These are phyloP conservation scores for Daldinia sp. DNA, from an alignment of 2,329 filamentous ascomycete genomes.

Conservation along the genomic window DNA sequence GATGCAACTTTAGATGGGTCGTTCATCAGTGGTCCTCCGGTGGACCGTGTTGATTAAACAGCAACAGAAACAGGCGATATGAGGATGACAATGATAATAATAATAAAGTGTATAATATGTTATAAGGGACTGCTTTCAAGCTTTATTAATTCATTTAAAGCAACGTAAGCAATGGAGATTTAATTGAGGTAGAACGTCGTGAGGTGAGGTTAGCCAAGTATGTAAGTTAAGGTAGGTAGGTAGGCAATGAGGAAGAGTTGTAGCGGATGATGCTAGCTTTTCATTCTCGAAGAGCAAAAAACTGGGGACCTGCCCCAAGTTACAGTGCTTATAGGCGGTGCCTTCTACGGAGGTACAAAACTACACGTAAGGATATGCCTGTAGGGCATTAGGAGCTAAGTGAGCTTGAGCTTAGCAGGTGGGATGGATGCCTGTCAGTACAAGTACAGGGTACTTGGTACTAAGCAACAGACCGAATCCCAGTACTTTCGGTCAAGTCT, in stretches of 20 bases:
- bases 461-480: constrained; percentile 10
- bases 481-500: constrained; percentile 32
- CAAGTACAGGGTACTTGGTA: constrained; percentile 27
- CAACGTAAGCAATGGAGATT: constrained; percentile 4
- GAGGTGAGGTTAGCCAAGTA: constrained; percentile 1
- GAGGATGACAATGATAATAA: background rate
- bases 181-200: constrained; percentile 30
- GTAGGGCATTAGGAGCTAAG: constrained; percentile 9
- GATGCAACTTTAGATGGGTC: constrained; percentile 30
- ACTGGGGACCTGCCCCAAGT: constrained; percentile 9
- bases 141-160: background rate
- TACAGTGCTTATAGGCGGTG: constrained; percentile 22
- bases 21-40: constrained; percentile 13
- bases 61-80: constrained; percentile 1
- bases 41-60: constrained; percentile 18
- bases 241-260: constrained; percentile 18
- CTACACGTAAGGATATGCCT: constrained; percentile 18
- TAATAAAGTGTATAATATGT: constrained; percentile 15
- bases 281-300: constrained; percentile 21
- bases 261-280: constrained; percentile 31
- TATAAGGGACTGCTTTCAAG: constrained; percentile 3
- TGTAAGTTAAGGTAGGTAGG: background rate
- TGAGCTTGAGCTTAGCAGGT: constrained; percentile 22
- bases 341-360: constrained; percentile 19
- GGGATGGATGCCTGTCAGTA: constrained; percentile 30